phyloP scores from a whole-genome alignment of 495 filamentous ascomycete species.

The Penicillium angulare region DNA sequence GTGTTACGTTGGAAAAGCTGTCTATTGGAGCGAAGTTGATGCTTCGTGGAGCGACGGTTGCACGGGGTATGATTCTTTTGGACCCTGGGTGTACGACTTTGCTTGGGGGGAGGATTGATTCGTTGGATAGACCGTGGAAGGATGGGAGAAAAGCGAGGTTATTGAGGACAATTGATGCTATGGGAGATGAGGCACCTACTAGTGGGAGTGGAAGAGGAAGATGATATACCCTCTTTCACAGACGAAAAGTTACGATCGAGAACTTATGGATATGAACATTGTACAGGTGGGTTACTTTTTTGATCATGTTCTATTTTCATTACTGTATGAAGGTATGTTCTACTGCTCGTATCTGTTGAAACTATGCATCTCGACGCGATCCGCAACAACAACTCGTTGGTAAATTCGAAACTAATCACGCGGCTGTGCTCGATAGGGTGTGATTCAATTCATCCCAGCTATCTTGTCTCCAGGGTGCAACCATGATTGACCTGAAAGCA shows the following conservation, averaged over 20 bases:
- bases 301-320: no score
- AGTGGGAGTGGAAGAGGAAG: background rate
- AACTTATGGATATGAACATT: no score
- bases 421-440: constrained; percentile 7
- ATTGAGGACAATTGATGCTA: constrained; percentile 52
- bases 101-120: constrained; percentile 85
- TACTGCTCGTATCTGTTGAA: no score
- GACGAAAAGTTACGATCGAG: no score
- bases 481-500: constrained; percentile 72
- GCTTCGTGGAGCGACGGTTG: constrained; percentile 62
- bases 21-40: constrained; percentile 80
- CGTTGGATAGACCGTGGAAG: constrained; percentile 72
- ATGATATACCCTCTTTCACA: no score
- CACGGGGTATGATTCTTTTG: constrained; percentile 75
- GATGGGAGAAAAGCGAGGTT: constrained; percentile 69
- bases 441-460: constrained; percentile 60
- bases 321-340: no score
- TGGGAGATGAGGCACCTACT: constrained; percentile 5
- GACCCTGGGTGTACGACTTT: constrained; percentile 61
- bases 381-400: no score
- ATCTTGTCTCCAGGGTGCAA: constrained; percentile 71
- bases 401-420: background rate
- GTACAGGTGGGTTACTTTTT: no score
- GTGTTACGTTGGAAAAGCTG: constrained; percentile 61
- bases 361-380: no score